Conservation (phyloP, 345 rosid species). For the Anacardium occidentale region DNA sequence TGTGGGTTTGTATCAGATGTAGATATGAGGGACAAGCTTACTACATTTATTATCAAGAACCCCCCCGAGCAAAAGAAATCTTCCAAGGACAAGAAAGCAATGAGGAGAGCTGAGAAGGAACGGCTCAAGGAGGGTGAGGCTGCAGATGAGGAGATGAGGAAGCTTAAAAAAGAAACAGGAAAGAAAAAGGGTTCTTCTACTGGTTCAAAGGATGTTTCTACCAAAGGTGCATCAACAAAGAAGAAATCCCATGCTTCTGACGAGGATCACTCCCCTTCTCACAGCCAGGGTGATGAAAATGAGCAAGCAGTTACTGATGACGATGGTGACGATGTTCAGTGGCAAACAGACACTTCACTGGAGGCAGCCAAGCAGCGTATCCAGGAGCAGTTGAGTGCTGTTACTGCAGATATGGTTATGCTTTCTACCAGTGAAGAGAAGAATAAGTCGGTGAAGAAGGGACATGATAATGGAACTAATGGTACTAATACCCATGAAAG, state of each 20-base stretch:
- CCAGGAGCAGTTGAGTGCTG: constrained; percentile 76
- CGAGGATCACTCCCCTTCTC: constrained; percentile 65
- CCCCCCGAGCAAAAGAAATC: constrained; percentile 74
- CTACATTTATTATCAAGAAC: constrained; percentile 68
- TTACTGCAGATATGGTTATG: constrained; percentile 91
- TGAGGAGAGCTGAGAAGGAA: constrained; percentile 96
- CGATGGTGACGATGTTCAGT: constrained; percentile 60
- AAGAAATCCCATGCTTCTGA: constrained; percentile 54
- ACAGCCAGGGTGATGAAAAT: constrained; percentile 43
- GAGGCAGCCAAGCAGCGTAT: constrained; percentile 81
- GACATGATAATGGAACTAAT: constrained; percentile 31
- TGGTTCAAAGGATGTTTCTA: constrained; percentile 36
- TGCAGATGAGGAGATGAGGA: constrained; percentile 80
- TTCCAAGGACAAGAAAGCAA: constrained; percentile 61
- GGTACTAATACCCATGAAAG: constrained; percentile 12
- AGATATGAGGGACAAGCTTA: constrained; percentile 85
- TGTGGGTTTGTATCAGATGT: constrained; percentile 82
- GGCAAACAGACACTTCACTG: constrained; percentile 82
- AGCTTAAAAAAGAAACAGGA: constrained; percentile 49
- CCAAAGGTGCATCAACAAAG: constrained; percentile 40
- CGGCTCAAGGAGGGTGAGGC: constrained; percentile 85
- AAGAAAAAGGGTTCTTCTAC: constrained; percentile 54
- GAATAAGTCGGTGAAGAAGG: constrained; percentile 31
- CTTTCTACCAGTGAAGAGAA: constrained; percentile 54
- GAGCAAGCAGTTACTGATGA: constrained; percentile 38